Conservation (phyloP, 768 basidiomycete species). For the Tricholoma bakamatsutake region DNA sequence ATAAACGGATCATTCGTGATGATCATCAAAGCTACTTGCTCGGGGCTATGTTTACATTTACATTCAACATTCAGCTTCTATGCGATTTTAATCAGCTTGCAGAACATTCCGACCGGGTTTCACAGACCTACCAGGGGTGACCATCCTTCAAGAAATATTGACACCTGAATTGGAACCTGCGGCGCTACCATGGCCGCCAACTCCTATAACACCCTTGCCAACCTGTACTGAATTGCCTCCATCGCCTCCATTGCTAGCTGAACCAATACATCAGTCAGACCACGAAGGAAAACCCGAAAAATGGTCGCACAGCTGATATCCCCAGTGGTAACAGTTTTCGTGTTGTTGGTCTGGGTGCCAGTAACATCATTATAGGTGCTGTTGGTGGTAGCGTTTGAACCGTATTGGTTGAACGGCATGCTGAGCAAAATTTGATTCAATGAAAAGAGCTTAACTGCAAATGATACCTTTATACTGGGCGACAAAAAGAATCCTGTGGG, state of each 20-base stretch:
- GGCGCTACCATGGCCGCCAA: not conserved
- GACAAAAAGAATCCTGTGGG: too few relatives aligned
- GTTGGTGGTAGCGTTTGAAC: not conserved
- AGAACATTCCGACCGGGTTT: too few relatives aligned
- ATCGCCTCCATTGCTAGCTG: not conserved
- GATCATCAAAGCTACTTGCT: too few relatives aligned
- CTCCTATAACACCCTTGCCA: too few relatives aligned
- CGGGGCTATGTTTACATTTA: too few relatives aligned
- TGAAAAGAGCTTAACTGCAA: too few relatives aligned
- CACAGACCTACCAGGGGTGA: too few relatives aligned
- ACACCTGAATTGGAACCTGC: not conserved
- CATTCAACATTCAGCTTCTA: too few relatives aligned
- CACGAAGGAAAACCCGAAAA: not conserved
- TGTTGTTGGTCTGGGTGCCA: not conserved
- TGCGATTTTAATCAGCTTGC: too few relatives aligned
- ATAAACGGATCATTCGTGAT: too few relatives aligned
- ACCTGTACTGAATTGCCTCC: not conserved
- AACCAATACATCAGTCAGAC: not conserved
- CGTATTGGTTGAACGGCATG: not conserved
- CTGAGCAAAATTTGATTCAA: too few relatives aligned
- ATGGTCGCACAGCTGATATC: not conserved
- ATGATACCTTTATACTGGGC: too few relatives aligned
- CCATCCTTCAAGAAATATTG: not conserved
- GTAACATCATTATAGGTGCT: not conserved
- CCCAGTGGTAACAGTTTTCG: not conserved